Base-by-base conservation (phyloP, 495 filamentous ascomycete species). In the Neurospora intermedia region DNA sequence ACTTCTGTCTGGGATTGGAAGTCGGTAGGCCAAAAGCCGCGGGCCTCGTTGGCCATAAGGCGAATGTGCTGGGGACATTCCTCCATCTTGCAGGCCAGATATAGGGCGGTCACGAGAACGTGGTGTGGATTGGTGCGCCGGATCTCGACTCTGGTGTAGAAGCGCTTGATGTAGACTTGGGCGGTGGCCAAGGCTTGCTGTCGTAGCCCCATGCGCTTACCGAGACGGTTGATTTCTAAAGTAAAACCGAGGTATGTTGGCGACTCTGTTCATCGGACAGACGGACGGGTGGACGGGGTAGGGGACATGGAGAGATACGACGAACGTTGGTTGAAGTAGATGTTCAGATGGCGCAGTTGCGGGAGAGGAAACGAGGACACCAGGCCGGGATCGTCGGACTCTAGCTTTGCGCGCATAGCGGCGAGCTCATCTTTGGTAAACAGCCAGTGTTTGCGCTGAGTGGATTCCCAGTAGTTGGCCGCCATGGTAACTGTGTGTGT, bases 81-180 rank as follows among this genome's bases (percentile, higher is more conserved):
- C 81, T 99, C 96, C 92, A 97, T 97, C 82, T 99, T 99, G 84
- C 94, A 97, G 69, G 96, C 96, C 43, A 99, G 86, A 82, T 99
- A 99, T 74, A 98, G 84, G 38, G 95, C 93, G 6, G 96, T 98
- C 39, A 93, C 90, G 74, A 97, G 85, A 69, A 98, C 87, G 18
- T 98, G 89, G 81, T 96, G 97, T 18, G 96, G 95, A 76, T 98
- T 99, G 31, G 95, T 98, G 62, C 91, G 90, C 71, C 96, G 90
- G 76, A 98, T 93, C 75, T 96, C 93, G 77, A 97, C 92, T 80
- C 92, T 93, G 76, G 87, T 91, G 83, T 97, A 98, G 84, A 97
- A 98, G 74, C 96, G 88, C 76, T 95, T 94, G 74, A 97, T 84
- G 83, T 98, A 99, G 77, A 97, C 85, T 79, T 97, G 96, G 42